Percentiles rank a stretch among this genome's conserved stretches.
Conservation (phyloP, 805 yeast genomes). For the Nakazawaea holstii region DNA sequence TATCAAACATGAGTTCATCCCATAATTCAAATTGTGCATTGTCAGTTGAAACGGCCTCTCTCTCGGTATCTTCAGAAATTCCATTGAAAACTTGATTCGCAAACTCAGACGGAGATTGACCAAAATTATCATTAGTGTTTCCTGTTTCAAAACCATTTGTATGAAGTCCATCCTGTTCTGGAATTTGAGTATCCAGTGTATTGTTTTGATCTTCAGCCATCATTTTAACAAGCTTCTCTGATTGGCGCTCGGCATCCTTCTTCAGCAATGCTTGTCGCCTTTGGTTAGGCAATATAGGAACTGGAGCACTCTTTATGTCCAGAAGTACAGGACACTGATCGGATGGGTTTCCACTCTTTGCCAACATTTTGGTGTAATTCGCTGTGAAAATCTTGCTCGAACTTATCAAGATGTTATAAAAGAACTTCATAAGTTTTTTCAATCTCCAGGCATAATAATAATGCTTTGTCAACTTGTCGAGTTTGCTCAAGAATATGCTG, state of each 20-base stretch:
- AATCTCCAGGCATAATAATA: constrained; percentile 43
- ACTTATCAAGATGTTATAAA: constrained; percentile 28
- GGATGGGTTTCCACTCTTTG: neutral
- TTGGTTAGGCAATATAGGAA: constrained; percentile 11
- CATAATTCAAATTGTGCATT: constrained; percentile 22
- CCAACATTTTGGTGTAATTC: constrained; percentile 22
- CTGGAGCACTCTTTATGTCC: constrained; percentile 11
- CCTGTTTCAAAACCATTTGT: neutral
- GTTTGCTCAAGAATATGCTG: constrained; percentile 28
- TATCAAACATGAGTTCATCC: constrained; percentile 27
- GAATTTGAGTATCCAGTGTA: neutral
- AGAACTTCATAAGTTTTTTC: constrained; percentile 34
- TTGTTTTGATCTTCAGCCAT: constrained; percentile 11
- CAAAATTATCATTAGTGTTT: neutral
- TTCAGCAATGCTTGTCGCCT: constrained; percentile 3
- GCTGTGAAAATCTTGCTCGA: constrained; percentile 28
- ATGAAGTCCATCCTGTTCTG: neutral
- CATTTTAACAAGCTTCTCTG: neutral
- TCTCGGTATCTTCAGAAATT: constrained; percentile 1
- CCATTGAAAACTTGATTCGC: constrained; percentile 8
- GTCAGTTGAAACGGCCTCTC: neutral
- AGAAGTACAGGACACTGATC: constrained; percentile 15
- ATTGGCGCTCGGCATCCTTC: constrained; percentile 1
- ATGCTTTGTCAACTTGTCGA: constrained; percentile 29
- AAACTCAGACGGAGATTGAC: constrained; percentile 6